These are phyloP conservation scores for Erigeron canadensis DNA, from an alignment of 129 eudicot genomes.

Conservation along the genomic window DNA sequence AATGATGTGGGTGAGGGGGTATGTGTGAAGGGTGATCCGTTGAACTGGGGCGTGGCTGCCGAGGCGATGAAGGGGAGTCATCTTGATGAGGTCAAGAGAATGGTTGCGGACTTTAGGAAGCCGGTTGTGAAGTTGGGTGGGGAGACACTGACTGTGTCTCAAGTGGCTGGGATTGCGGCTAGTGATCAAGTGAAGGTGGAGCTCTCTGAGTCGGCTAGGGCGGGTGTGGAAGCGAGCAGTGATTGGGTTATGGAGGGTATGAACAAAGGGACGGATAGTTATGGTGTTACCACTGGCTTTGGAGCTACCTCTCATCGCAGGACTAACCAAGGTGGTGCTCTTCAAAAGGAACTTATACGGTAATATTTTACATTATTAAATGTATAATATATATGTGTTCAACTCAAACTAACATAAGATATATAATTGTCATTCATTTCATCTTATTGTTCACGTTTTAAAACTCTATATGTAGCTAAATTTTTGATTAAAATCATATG, in stretches of 20 bases:
- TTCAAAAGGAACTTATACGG: conserved; percentile 84
- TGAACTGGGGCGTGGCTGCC: conserved; percentile 81
- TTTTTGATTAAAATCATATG: too few species aligned
- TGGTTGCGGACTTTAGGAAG: conserved; percentile 75
- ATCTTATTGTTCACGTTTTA: too few species aligned
- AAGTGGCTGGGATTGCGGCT: conserved; percentile 72
- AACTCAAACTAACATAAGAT: too few species aligned
- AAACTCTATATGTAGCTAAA: too few species aligned
- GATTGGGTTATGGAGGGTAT: conserved; percentile 87
- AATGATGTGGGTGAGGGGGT: conserved; percentile 28
- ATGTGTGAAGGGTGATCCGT: conserved; percentile 65
- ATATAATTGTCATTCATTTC: too few species aligned
- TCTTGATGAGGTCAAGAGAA: conserved; percentile 66
- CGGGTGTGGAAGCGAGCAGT: conserved; percentile 68
- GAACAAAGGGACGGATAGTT: conserved; percentile 68
- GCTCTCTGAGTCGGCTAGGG: conserved; percentile 63
- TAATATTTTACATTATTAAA: too few species aligned
- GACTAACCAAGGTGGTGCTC: conserved; percentile 78
- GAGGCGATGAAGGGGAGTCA: conserved; percentile 72
- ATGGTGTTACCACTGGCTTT: conserved; percentile 79
- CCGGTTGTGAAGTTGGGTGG: conserved; percentile 71
- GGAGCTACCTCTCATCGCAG: conserved; percentile 79
- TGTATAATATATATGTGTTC: too few species aligned
- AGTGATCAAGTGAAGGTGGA: conserved; percentile 55
- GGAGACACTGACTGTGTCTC: conserved; percentile 54